phyloP scores from a whole-genome alignment of 2,329 filamentous ascomycete species.

The Claviceps pazoutovae region DNA sequence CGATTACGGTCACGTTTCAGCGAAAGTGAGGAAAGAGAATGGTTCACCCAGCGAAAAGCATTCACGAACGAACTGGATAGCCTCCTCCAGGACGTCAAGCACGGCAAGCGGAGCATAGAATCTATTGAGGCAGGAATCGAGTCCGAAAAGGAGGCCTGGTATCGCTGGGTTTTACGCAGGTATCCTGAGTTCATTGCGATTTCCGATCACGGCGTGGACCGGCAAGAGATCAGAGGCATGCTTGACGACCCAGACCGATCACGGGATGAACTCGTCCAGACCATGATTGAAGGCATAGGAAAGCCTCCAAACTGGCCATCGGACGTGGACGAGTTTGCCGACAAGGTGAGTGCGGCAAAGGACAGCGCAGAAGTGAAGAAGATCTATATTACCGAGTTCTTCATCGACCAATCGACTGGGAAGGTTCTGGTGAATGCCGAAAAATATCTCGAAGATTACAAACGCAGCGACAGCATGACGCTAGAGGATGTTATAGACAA shows the following conservation, averaged over 20 bases:
- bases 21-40: slow-evolving; percentile 27
- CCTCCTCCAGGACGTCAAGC: slow-evolving; percentile 33
- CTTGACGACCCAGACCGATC: slow-evolving; percentile 24
- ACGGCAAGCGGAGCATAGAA: slow-evolving; percentile 27
- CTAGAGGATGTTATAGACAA: slow-evolving; percentile 22
- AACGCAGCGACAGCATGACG: slow-evolving; percentile 12
- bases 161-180: slow-evolving; percentile 29
- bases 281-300: slow-evolving; percentile 24
- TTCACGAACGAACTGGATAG: slow-evolving; percentile 37
- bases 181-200: slow-evolving; percentile 24
- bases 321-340: slow-evolving; percentile 20
- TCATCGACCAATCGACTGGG: slow-evolving; percentile 23
- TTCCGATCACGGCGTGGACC: slow-evolving; percentile 15
- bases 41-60: slow-evolving; percentile 35
- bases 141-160: slow-evolving; percentile 40
- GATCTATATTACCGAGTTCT: slow-evolving; percentile 28
- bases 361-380: slow-evolving; percentile 21
- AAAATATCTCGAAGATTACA: slow-evolving; percentile 27
- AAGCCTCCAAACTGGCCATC: slow-evolving; percentile 18
- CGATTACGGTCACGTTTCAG: slow-evolving; percentile 26
- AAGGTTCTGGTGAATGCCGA: slow-evolving; percentile 18
- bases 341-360: slow-evolving; percentile 18
- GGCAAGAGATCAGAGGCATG: slow-evolving; percentile 21
- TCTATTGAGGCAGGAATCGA: slow-evolving; percentile 35
- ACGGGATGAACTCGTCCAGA: slow-evolving; percentile 22